Base-by-base conservation (phyloP, 1,139 yeast genomes). In the Suhomyces yuchorum region DNA sequence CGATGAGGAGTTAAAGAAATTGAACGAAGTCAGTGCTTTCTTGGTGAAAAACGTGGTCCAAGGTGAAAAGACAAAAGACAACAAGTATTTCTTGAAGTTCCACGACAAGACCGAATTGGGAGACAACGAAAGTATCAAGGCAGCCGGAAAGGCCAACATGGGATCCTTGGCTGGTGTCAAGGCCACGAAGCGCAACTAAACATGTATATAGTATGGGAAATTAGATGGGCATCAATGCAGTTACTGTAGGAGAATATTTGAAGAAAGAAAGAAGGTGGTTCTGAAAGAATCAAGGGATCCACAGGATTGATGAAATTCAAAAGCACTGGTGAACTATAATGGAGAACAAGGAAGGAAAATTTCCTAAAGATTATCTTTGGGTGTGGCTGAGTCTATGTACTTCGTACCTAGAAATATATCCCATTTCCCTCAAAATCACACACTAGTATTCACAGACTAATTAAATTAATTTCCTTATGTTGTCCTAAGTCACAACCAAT, bases 21-120 rank as follows among this genome's bases (percentile, higher is more conserved):
- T 90, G 53, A 78, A 84, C 48, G 95, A 85, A 32, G 85, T 92
- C 24, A 82, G 92, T 4, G 63, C 65, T 44, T 85, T 91, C 55
- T 73, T 93, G 52, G 73, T 80, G 43, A 73, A 77, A 50, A 92
- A 93, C 65, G 75, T 93, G 18, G 97, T 93, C 2, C 99, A 93
- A 67, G 99, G 96, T 4, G 73, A 69, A 47, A 76, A 72, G 59
- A 77, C 77, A 44, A 44, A 48, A 14, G 76, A 73, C 22, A 37
- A 38, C 26, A 76, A 68, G 45, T 80, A 77, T 53, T 68, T 70
- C 48, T 71, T 91, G 59, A 84, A 86, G 54, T 85, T 93, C 57
- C 97, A 90, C 62, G 71, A 81, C 45, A 81, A 86, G 44, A 88
- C 96, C 0, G 98, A 93, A 66, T 74, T 92, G 46, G 98, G 98